Percentiles rank a stretch among this genome's conserved stretches.
Conservation (phyloP, 192 early-diverging fungal genomes). For the Rhizoclosmatium globosum region DNA sequence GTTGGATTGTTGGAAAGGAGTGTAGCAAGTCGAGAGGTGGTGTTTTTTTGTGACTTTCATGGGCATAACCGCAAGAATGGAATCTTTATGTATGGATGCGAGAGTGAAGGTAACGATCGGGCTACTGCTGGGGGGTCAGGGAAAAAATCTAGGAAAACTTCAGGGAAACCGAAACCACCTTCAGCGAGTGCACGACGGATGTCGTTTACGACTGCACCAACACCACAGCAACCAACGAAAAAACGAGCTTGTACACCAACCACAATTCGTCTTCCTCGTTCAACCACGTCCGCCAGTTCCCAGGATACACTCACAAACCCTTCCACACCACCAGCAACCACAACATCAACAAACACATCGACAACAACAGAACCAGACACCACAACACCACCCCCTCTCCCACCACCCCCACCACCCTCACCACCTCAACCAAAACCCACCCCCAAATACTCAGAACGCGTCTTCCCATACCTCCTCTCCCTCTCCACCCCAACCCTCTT, state of each 20-base stretch:
- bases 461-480: constrained; percentile 49
- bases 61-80: constrained; percentile 58
- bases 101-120: constrained; percentile 32
- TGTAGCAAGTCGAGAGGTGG: constrained; percentile 26
- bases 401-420: background rate
- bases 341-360: too few relatives aligned
- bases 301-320: too few relatives aligned
- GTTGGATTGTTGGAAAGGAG: constrained; percentile 38
- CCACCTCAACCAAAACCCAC: background rate
- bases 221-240: too few relatives aligned
- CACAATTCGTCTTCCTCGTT: too few relatives aligned
- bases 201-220: too few relatives aligned
- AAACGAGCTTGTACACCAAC: too few relatives aligned
- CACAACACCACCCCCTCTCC: background rate
- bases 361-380: background rate
- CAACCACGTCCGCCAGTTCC: too few relatives aligned
- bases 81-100: constrained; percentile 56
- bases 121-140: too few relatives aligned
- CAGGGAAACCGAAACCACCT: too few relatives aligned
- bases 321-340: too few relatives aligned
- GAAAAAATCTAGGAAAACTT: too few relatives aligned
- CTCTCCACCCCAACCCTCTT: constrained; percentile 35
- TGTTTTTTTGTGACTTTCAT: constrained; percentile 56
- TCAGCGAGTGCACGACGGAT: too few relatives aligned
- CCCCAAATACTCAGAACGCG: constrained; percentile 37